Evolutionary conservation across 306 rosid genomes (phyloP), one percentile per base, ranked within the genome.

Genomic region (barrel medic (Medicago truncatula)): DNA sequence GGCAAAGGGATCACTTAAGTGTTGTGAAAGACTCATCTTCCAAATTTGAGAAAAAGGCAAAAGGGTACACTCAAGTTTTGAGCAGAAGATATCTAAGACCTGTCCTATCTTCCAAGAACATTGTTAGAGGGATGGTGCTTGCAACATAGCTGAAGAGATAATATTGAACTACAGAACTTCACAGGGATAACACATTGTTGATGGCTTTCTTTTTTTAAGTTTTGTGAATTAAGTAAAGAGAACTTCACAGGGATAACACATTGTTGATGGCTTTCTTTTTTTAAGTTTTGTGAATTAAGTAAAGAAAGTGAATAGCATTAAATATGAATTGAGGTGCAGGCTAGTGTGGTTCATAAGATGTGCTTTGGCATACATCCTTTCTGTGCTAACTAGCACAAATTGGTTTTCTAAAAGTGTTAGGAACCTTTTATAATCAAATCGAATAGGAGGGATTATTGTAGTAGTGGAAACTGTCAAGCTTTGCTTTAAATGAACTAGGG

Each of bases 351-450:
- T 21, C 34, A 57, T 21, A 57, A 34, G 1, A 57, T 57, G 36
- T 57, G 63, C 36, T 21, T 57, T 57, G 63, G 34, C n/a, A 21
- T 57, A 21, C 63, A 10, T 21, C 63, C 8, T 57, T 57, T 57
- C 9, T 57, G 63, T 25, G 34, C 63, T 56, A 18, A 56, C 40
- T 31, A 34, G 67, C 21, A 31, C 23, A 62, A 15, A 31, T 31
- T 62, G 44, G 67, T 10, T 31, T 15, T 15, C 23, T 62, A 15
- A n/a, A 62, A 15, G 2, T 15, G 13, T 15, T 31, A 15, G 7
- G 15, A 62, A 62, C 7, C 43, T 62, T 60, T 23, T 31, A 60
- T 13, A 60, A 60, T 34, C 67, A 60, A 60, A 28, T 60, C 28
- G 67, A 60, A 28, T 60, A 60, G 20, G 18, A 2, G 44, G 44